Percentiles rank a stretch among this genome's conserved stretches.
Evolutionary conservation across 768 basidiomycete genomes (phyloP).

Genomic region (Hericium rajendrae): DNA sequence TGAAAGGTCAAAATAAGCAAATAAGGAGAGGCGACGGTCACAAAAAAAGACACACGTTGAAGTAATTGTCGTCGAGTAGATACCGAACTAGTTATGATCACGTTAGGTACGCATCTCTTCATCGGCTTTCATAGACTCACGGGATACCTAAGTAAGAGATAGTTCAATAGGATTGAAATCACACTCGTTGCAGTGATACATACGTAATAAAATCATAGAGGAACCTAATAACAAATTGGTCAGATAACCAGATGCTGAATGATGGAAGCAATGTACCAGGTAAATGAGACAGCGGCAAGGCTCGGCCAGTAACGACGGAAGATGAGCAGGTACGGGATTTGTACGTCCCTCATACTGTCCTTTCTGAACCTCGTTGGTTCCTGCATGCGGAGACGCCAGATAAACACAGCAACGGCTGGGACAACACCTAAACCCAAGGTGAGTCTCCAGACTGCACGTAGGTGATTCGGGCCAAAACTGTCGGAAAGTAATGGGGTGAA

Average conservation of each 20-base stretch:
- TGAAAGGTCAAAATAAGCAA: background rate
- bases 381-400: conserved; percentile 81
- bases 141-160: conserved; percentile 39
- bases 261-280: conserved; percentile 44
- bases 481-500: background rate
- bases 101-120: background rate
- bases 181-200: conserved; percentile 15
- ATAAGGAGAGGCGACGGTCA: background rate
- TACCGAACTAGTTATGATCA: conserved; percentile 45
- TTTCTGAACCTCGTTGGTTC: conserved; percentile 68
- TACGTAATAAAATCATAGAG: conserved; percentile 75
- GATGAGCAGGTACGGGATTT: conserved; percentile 69
- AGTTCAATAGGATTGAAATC: background rate
- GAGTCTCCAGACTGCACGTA: conserved; percentile 80
- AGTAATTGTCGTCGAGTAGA: conserved; percentile 74
- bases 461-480: conserved; percentile 70
- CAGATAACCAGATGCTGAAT: background rate
- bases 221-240: conserved; percentile 64
- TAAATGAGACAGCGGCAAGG: conserved; percentile 63
- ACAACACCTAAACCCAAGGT: conserved; percentile 78
- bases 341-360: conserved; percentile 68
- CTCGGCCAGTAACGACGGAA: conserved; percentile 71
- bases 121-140: conserved; percentile 28
- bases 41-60: conserved; percentile 33
- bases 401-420: conserved; percentile 71